phyloP scores from a whole-genome alignment of 192 early-diverging fungal species.

The Coemansia sp. region DNA sequence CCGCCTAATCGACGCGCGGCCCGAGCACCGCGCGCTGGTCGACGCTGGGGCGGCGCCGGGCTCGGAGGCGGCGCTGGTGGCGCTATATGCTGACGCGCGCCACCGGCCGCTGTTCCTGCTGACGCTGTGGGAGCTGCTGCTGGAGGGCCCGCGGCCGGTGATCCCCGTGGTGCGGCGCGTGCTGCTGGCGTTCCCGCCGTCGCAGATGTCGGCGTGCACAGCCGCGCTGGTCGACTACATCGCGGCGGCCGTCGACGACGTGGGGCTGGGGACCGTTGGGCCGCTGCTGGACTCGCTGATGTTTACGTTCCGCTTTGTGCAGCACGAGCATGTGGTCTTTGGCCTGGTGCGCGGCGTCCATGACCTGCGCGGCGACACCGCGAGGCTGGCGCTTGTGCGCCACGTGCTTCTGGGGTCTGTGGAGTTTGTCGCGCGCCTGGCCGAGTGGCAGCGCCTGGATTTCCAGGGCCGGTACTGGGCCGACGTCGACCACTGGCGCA shows the following conservation, averaged over 20 bases:
- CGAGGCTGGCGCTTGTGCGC: conserved; percentile 57
- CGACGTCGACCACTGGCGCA: conserved; percentile 69
- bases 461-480: conserved; percentile 73
- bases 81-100: conserved; percentile 63
- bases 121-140: conserved; percentile 64
- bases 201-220: conserved; percentile 71
- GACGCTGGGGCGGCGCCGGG: conserved; percentile 8
- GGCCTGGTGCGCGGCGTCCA: conserved; percentile 67
- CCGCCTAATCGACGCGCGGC: conserved; percentile 24
- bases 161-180: conserved; percentile 62
- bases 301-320: conserved; percentile 71
- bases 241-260: conserved; percentile 23
- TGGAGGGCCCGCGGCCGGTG: conserved; percentile 14
- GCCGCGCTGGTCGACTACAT: conserved; percentile 70
- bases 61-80: conserved; percentile 40
- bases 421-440: conserved; percentile 57
- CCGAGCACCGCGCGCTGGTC: conserved; percentile 37
- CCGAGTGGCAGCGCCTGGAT: conserved; percentile 65
- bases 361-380: conserved; percentile 55
- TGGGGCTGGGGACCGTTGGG: background rate
- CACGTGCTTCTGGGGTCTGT: conserved; percentile 60
- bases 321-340: conserved; percentile 71
- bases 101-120: conserved; percentile 70
- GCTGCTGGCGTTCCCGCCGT: conserved; percentile 68
- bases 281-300: conserved; percentile 67